Evolutionary conservation across 305 asterid genomes (phyloP).

Genomic region (Petunia hybrid): DNA sequence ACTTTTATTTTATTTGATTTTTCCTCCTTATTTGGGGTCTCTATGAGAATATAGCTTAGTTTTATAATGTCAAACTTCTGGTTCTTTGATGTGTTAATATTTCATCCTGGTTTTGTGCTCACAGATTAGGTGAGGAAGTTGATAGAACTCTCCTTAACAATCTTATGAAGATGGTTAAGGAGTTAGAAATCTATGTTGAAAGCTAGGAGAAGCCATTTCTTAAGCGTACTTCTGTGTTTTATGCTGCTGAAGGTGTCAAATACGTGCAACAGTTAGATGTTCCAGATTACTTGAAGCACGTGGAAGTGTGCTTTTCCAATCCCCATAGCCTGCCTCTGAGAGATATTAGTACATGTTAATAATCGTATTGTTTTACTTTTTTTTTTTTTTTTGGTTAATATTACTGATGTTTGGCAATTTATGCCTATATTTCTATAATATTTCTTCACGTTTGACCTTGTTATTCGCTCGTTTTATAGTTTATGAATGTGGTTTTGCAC

Average conservation of each 20-base stretch:
- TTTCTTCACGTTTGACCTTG: not conserved
- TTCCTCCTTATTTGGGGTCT: not conserved
- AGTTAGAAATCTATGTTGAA: constrained; percentile 90
- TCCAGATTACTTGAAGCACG: constrained; percentile 93
- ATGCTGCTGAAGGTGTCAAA: constrained; percentile 96
- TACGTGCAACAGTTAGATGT: constrained; percentile 96
- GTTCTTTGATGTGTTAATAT: not conserved
- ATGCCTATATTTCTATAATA: too few relatives aligned
- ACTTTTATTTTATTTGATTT: too few relatives aligned
- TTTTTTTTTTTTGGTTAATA: constrained; percentile 10
- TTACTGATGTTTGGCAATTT: not conserved
- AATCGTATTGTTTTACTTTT: not conserved
- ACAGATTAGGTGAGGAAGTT: constrained; percentile 79
- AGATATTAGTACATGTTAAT: not conserved
- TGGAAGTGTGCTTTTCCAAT: constrained; percentile 66
- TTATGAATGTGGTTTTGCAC: too few relatives aligned
- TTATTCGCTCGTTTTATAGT: too few relatives aligned
- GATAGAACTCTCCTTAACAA: constrained; percentile 96
- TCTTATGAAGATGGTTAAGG: constrained; percentile 97
- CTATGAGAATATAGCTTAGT: not conserved
- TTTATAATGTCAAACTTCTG: not conserved
- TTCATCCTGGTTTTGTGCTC: constrained; percentile 28
- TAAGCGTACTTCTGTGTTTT: constrained; percentile 90
- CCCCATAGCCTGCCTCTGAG: constrained; percentile 32
- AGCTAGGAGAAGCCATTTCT: constrained; percentile 98